These are phyloP conservation scores for Leonotis leonurus DNA, from an alignment of 257 asterid species.

Conservation along the genomic window DNA sequence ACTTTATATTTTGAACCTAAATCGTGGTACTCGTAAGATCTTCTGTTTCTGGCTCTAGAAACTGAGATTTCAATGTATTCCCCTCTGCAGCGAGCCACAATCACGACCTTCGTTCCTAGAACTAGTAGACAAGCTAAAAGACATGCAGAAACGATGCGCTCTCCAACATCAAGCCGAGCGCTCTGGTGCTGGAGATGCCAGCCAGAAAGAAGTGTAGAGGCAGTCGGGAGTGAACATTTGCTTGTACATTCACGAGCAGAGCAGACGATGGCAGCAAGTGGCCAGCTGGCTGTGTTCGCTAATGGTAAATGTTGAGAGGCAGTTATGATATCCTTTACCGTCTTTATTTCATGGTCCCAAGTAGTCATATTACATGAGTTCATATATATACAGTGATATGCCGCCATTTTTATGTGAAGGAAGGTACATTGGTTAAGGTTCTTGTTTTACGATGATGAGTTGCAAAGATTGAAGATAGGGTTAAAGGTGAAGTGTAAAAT, in stretches of 20 bases:
- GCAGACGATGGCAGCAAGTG: background rate
- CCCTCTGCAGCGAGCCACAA: conserved; percentile 54
- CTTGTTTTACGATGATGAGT: background rate
- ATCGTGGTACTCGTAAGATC: too few species aligned
- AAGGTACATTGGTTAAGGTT: background rate
- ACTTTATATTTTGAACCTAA: too few species aligned
- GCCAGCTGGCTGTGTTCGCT: background rate
- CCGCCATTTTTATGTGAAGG: background rate
- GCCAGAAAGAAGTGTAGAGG: conserved; percentile 35
- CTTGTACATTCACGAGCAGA: background rate
- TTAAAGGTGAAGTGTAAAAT: background rate
- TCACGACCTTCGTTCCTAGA: conserved; percentile 74
- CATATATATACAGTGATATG: background rate
- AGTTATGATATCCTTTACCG: background rate
- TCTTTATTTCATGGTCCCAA: background rate
- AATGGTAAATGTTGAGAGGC: background rate
- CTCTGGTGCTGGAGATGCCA: conserved; percentile 31
- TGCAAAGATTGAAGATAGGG: background rate
- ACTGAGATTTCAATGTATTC: background rate
- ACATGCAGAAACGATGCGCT: conserved; percentile 45
- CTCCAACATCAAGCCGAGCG: conserved; percentile 58
- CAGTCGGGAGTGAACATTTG: background rate
- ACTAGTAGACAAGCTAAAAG: conserved; percentile 65
- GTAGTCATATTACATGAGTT: background rate
- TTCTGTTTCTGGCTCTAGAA: background rate